Conservation (phyloP, 495 filamentous ascomycete species). For the Parathielavia hyrcaniae region DNA sequence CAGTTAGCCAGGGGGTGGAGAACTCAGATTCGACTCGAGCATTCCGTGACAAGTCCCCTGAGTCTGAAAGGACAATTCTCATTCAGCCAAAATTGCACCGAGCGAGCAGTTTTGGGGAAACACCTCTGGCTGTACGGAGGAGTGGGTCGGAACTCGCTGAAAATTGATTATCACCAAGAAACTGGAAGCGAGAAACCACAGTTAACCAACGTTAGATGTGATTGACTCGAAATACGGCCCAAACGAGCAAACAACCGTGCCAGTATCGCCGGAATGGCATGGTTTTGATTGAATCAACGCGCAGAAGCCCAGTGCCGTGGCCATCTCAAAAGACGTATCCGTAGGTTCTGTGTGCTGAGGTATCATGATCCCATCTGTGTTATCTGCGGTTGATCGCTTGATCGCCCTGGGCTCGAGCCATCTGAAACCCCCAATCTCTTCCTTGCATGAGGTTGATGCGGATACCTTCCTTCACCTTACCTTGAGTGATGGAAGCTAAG, state of each 20-base stretch:
- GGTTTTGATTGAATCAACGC: background rate
- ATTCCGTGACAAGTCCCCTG: constrained; percentile 7
- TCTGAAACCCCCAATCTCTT: constrained; percentile 21
- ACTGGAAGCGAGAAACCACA: too few relatives aligned
- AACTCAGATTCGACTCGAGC: background rate
- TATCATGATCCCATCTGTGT: too few relatives aligned
- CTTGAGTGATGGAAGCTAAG: background rate
- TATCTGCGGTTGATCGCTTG: too few relatives aligned
- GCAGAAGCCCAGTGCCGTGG: too few relatives aligned
- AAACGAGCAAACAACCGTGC: background rate
- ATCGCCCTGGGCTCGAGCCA: constrained; percentile 3
- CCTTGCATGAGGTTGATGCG: constrained; percentile 2
- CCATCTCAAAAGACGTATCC: too few relatives aligned
- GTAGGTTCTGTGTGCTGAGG: too few relatives aligned
- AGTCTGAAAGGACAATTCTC: constrained; percentile 13
- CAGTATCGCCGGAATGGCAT: background rate
- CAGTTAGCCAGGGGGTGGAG: background rate
- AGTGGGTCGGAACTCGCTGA: constrained; percentile 6
- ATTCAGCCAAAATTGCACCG: constrained; percentile 22
- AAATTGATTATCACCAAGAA: background rate
- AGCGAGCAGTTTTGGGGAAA: constrained; percentile 6
- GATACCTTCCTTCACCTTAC: too few relatives aligned
- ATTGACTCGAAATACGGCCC: background rate
- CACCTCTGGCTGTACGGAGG: too few relatives aligned
- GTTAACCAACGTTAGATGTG: background rate